phyloP scores from a whole-genome alignment of 768 basidiomycete genomes.

The Xerocomus spinulosus region DNA sequence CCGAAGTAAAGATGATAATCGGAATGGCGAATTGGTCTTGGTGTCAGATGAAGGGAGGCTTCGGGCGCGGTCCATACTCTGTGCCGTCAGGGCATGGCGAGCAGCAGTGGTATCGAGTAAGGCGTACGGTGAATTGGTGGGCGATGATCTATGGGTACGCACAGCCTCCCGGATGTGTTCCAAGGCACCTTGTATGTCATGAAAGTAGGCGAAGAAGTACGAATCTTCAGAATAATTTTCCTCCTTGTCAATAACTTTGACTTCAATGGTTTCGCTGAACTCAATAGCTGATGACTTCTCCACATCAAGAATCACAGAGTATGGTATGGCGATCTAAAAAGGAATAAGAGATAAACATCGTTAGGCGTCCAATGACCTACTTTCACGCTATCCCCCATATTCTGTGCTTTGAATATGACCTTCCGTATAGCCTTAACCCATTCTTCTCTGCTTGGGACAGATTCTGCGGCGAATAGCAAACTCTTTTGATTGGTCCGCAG shows the following conservation, averaged over 20 bases:
- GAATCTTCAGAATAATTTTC: slow-evolving; percentile 78
- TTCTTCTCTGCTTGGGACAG: slow-evolving; percentile 79
- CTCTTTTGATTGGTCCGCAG: slow-evolving; percentile 79
- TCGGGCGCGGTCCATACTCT: slow-evolving; percentile 37
- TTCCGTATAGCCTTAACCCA: slow-evolving; percentile 96
- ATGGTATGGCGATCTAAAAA: slow-evolving; percentile 84
- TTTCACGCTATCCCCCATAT: slow-evolving; percentile 94
- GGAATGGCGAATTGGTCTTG: slow-evolving; percentile 47
- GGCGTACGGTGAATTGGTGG: slow-evolving; percentile 18
- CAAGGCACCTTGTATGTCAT: slow-evolving; percentile 69
- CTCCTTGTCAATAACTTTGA: slow-evolving; percentile 80
- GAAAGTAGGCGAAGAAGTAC: slow-evolving; percentile 95
- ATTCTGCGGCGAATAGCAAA: slow-evolving; percentile 70
- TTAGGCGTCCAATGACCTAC: slow-evolving; percentile 34
- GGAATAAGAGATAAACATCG: slow-evolving; percentile 4
- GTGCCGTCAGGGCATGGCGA: slow-evolving; percentile 27
- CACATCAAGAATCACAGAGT: slow-evolving; percentile 83
- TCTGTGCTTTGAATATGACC: slow-evolving; percentile 94
- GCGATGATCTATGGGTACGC: slow-evolving; percentile 44
- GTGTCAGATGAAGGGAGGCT: slow-evolving; percentile 34
- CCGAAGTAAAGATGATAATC: slow-evolving; percentile 59
- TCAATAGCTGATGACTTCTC: slow-evolving; percentile 87
- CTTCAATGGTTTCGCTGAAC: slow-evolving; percentile 94
- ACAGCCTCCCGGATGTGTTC: slow-evolving; percentile 80
- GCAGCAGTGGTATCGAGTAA: slow-evolving; percentile 60